phyloP scores from a whole-genome alignment of 495 filamentous ascomycete genomes.

The Talaromyces proteolyticus region DNA sequence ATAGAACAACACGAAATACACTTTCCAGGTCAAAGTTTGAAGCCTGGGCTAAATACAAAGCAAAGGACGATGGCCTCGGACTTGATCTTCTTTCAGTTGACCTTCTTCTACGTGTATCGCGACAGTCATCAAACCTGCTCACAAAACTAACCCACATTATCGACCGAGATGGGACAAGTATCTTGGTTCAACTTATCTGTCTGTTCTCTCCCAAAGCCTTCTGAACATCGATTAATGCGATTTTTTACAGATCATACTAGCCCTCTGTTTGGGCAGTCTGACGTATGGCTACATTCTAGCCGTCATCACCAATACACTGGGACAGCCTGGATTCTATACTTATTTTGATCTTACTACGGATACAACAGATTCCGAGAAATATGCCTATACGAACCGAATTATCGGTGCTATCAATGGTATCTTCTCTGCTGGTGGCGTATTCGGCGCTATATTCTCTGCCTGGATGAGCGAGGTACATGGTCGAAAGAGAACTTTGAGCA shows the following conservation, averaged over 20 bases:
- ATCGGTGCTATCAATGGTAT: conserved; percentile 4
- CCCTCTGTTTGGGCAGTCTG: conserved; percentile 1
- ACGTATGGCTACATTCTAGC: conserved; percentile 2
- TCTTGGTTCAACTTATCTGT: conserved; percentile 3
- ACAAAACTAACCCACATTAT: background rate
- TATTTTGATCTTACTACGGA: conserved; percentile 3
- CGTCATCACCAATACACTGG: conserved; percentile 3
- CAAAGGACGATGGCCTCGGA: background rate
- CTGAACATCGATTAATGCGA: background rate
- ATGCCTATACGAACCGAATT: conserved; percentile 1
- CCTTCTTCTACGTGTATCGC: background rate
- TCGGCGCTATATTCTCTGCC: conserved; percentile 2
- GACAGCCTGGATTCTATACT: conserved; percentile 6
- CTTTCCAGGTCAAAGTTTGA: background rate
- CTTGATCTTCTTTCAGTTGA: background rate
- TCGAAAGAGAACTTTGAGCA: background rate
- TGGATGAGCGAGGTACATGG: background rate
- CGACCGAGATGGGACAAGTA: background rate
- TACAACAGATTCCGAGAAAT: conserved; percentile 1
- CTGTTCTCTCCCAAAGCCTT: background rate
- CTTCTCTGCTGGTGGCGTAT: conserved; percentile 3
- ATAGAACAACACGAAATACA: background rate
- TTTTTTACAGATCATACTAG: background rate
- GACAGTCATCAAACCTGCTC: background rate
- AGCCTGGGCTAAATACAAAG: background rate